Evolutionary conservation across 148 eudicot genomes (phyloP).

Genomic region (Euryodendron excelsum): DNA sequence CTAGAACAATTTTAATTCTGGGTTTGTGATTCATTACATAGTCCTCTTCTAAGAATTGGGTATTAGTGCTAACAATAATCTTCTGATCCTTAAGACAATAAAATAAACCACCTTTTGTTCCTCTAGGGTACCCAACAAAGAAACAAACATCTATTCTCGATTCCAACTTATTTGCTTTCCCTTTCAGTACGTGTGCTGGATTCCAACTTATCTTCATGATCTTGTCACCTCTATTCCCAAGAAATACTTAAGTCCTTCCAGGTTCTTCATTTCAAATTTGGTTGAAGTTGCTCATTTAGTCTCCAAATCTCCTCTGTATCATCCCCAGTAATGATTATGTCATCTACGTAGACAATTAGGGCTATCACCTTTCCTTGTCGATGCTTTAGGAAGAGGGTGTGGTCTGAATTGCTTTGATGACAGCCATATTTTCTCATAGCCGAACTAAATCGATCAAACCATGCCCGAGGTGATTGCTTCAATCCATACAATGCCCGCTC

Average conservation of each 20-base stretch:
- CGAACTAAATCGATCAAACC: not conserved
- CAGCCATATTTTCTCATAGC: not conserved
- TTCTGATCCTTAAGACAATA: too few relatives aligned
- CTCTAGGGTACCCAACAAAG: too few relatives aligned
- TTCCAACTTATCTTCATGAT: not conserved
- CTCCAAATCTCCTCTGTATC: not conserved
- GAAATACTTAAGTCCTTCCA: not conserved
- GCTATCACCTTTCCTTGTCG: not conserved
- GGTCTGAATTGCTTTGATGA: not conserved
- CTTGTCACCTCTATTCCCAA: not conserved
- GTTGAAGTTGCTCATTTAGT: not conserved
- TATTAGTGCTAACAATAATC: too few relatives aligned
- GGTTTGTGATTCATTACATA: too few relatives aligned
- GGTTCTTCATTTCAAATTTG: slow-evolving; percentile 4
- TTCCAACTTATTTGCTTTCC: too few relatives aligned
- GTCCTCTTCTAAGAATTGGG: too few relatives aligned
- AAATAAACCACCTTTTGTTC: too few relatives aligned
- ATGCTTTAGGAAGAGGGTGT: not conserved
- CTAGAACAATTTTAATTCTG: too few relatives aligned
- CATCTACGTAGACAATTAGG: not conserved
- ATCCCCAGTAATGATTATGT: not conserved
- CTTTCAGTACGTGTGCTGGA: too few relatives aligned
- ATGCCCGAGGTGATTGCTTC: not conserved
- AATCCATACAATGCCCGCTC: not conserved
- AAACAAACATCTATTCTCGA: too few relatives aligned